Conservation (phyloP, 2,329 filamentous ascomycete species). For the Microcyclosporella mali region DNA sequence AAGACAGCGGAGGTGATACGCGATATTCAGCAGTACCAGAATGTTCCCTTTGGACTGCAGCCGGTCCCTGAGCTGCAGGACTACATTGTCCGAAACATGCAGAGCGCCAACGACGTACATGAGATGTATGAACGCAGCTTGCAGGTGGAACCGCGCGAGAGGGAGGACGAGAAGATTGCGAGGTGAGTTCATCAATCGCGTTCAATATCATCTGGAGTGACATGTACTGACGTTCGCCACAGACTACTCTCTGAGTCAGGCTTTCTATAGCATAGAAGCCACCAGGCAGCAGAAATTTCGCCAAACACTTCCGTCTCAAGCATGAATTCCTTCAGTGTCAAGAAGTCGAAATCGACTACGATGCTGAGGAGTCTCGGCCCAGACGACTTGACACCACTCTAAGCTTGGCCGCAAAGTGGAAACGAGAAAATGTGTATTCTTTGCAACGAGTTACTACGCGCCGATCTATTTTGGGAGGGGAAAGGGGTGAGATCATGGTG, state of each 20-base stretch:
- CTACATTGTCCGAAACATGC: slow-evolving; percentile 95
- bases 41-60: slow-evolving; percentile 88
- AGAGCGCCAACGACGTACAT: slow-evolving; percentile 89
- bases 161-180: slow-evolving; percentile 99
- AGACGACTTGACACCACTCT: too few species aligned
- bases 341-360: slow-evolving; percentile 2
- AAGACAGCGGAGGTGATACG: slow-evolving; percentile 98
- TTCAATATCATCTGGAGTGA: not conserved
- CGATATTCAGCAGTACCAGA: slow-evolving; percentile 98
- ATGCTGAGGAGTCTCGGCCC: not conserved
- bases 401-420: too few species aligned
- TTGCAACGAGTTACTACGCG: too few species aligned
- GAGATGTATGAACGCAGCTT: slow-evolving; percentile 99
- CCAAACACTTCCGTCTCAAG: not conserved
- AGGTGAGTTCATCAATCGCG: slow-evolving; percentile 56
- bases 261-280: slow-evolving; percentile 39
- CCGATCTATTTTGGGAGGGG: too few species aligned
- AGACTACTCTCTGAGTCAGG: slow-evolving; percentile 51
- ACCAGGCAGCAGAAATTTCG: not conserved
- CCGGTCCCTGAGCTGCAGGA: slow-evolving; percentile 88
- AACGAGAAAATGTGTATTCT: too few species aligned
- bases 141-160: slow-evolving; percentile 84
- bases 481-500: too few species aligned
- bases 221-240: slow-evolving; percentile 14
- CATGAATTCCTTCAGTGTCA: not conserved